phyloP scores from a whole-genome alignment of 352 stramenopile genomes.

The Phytophthora quininea region DNA sequence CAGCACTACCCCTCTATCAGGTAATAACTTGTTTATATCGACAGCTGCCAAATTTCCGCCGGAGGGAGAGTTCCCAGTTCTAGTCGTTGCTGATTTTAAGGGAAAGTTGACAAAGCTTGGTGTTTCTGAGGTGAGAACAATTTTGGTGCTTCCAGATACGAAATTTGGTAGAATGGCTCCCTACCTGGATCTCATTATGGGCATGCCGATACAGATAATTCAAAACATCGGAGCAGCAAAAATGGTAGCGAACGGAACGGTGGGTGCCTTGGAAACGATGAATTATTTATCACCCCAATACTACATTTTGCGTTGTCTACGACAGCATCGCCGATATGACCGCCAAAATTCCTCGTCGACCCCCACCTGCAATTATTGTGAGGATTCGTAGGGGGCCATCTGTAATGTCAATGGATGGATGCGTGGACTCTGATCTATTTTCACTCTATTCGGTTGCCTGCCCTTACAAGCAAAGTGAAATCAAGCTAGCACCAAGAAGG shows the following conservation, averaged over 20 bases:
- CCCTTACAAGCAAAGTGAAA: neutral
- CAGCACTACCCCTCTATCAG: neutral
- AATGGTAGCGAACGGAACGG: conserved; percentile 7
- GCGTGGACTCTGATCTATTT: neutral
- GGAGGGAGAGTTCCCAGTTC: neutral
- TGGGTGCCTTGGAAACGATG: conserved; percentile 1
- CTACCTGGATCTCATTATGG: conserved; percentile 12
- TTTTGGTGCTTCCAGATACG: neutral
- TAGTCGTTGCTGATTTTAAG: conserved; percentile 4
- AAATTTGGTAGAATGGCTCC: conserved; percentile 13
- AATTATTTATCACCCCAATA: conserved; percentile 1
- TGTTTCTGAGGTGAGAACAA: neutral
- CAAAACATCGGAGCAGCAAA: conserved; percentile 12
- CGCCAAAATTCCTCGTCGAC: conserved; percentile 7
- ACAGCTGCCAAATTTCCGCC: neutral
- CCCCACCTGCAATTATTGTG: neutral
- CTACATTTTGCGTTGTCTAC: neutral
- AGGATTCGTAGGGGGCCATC: neutral
- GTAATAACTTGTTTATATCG: conserved; percentile 1
- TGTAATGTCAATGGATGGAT: neutral
- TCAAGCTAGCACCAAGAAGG: neutral
- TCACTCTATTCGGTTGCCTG: neutral
- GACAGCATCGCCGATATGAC: neutral
- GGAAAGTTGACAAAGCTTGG: neutral
- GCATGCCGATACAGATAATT: conserved; percentile 21